These are phyloP conservation scores for Pythium rishiriense DNA, from an alignment of 352 stramenopile genomes.

Conservation along the genomic window DNA sequence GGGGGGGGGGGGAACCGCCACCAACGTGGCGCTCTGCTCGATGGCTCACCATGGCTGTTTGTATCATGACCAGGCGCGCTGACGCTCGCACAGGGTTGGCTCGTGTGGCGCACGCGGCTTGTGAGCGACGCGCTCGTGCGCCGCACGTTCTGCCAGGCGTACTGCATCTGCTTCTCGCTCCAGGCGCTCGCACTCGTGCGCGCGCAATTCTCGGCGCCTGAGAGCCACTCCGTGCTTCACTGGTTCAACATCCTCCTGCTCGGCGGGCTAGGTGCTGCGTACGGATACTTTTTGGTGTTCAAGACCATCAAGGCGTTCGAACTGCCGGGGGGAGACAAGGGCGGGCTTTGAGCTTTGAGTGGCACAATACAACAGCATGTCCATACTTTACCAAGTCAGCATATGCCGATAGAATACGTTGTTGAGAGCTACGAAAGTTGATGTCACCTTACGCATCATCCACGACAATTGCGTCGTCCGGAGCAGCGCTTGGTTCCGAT, in stretches of 20 bases:
- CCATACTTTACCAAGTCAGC: slow-evolving; percentile 5
- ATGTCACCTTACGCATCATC: slow-evolving; percentile 4
- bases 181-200: slow-evolving; percentile 72
- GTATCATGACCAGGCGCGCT: slow-evolving; percentile 47
- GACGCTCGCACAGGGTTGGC: slow-evolving; percentile 82
- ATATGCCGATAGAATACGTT: background rate
- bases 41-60: background rate
- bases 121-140: slow-evolving; percentile 84
- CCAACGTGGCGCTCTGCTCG: background rate
- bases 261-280: slow-evolving; percentile 55
- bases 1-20: too few relatives aligned
- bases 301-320: slow-evolving; percentile 90
- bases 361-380: background rate
- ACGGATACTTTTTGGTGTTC: slow-evolving; percentile 86
- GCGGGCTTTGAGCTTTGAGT: slow-evolving; percentile 34
- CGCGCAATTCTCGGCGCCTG: slow-evolving; percentile 66
- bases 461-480: background rate
- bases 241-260: slow-evolving; percentile 84
- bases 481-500: background rate
- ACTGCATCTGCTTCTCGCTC: slow-evolving; percentile 86
- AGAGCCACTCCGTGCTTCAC: slow-evolving; percentile 79
- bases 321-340: slow-evolving; percentile 64
- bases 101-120: slow-evolving; percentile 85
- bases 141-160: slow-evolving; percentile 87
- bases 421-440: background rate